A percentile compares a stretch with the other conserved stretches of the same genome.
Evolutionary conservation across 1,284 basidiomycete species (phyloP).

Genomic region (Naganishia albida): DNA sequence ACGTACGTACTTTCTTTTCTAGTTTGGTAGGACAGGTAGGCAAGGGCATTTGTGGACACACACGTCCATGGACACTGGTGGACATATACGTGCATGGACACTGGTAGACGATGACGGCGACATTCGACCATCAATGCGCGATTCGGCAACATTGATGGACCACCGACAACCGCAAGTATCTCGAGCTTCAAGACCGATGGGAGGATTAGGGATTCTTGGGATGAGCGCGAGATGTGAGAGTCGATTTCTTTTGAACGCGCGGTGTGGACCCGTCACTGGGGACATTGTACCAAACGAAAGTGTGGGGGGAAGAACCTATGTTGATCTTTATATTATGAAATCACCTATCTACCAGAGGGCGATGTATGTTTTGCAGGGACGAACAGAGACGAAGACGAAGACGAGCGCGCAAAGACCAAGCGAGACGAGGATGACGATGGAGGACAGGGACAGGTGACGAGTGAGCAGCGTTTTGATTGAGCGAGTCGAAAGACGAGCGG

Average conservation of each 20-base stretch:
- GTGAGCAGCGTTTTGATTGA: conserved; percentile 24
- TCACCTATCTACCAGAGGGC: conserved; percentile 19
- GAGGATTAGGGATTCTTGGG: conserved; percentile 15
- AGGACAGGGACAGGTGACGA: conserved; percentile 6
- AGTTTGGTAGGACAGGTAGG: conserved; percentile 4
- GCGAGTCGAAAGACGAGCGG: conserved; percentile 23
- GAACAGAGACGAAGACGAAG: neutral
- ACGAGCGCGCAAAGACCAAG: conserved; percentile 5
- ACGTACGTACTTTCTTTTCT: conserved; percentile 21
- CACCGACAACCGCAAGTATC: neutral
- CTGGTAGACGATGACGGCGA: neutral
- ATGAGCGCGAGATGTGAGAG: conserved; percentile 24
- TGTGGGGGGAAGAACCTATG: conserved; percentile 5
- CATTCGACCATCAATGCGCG: too few species aligned
- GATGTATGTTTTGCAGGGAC: conserved; percentile 2
- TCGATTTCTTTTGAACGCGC: conserved; percentile 18
- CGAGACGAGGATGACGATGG: conserved; percentile 4
- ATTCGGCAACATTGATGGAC: too few species aligned
- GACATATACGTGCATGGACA: too few species aligned
- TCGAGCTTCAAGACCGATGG: neutral
- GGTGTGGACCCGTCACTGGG: conserved; percentile 12
- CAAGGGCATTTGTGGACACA: conserved; percentile 10
- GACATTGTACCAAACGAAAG: conserved; percentile 10
- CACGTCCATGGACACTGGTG: neutral
- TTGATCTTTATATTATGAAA: conserved; percentile 25